Base-by-base conservation (phyloP, 768 basidiomycete species). In the Podaxis pistillaris region DNA sequence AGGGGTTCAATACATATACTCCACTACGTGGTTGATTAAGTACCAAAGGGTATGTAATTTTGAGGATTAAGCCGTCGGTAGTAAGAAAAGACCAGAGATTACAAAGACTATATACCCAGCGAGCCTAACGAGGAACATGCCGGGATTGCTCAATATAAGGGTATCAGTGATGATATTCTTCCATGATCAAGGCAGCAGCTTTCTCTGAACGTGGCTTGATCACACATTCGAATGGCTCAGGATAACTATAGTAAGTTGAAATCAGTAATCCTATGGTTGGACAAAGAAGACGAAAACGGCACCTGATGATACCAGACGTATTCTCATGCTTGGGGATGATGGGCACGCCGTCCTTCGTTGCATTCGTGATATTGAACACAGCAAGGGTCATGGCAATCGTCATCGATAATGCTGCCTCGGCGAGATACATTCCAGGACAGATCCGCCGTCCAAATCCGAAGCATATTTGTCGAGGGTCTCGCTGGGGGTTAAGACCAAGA, bases 391-490 rank as follows among this genome's bases (percentile, higher is more conserved):
- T 78, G 0, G 76, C 75, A 1, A 80, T 69, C 6, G 75, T 74
- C 7, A 80, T 71, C 74, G 79, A 86, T 1, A 84, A 63, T 0
- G 81, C 82, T 0, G 78, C 75, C 54, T 86, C 83, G 0, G 84
- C 85, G 57, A 86, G 75, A 65, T 82, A 73, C 74, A 81, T 68
- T 0, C 84, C 84, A 38, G 78, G 79, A 62, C 81, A 81, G 26
- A 78, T 71, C 1, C 81, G 77, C 19, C 83, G 77, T 17, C 81
- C 82, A 56, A 74, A 83, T 1, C 83, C 83, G 63, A 84, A 84
- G 62, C 75, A 78, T 0, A 76, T 58, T 0, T 68, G 72, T 6
- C 78, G 73, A 0, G 82, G 82, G 63, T 83, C 78, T 0, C 68
- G 68, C 65, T 80, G 76, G 0, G 74, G 71, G 8, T 73, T 72